Base-by-base conservation (phyloP, 257 asterid species). In the Penstemon newberryi region DNA sequence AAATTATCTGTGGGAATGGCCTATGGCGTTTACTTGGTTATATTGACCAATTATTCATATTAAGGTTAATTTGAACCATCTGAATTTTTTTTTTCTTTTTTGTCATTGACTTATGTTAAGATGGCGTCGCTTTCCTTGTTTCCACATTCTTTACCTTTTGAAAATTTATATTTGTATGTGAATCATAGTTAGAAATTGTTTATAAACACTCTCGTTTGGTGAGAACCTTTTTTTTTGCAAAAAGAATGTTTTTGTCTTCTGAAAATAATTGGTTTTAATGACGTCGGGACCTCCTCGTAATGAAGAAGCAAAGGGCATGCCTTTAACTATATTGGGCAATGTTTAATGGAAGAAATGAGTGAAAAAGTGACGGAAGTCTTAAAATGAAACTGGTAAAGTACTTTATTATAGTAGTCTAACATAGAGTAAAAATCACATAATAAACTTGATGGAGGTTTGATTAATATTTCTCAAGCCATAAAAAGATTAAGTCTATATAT, bases 11-110 rank as follows among this genome's bases (percentile, higher is more conserved):
- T 19, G 13, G 45, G 65, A 55, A 43, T 46, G 52, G 8, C 6
- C 25, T 39, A 18, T 33, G 9, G 33, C 3, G 9, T 55, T 56
- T 68, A 18, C 37, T 40, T 61, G 53, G 5, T 68, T 68, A 38
- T 56, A 8, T 56, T 52, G 52, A 25, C 59, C 42, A 15, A 57
- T 38, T 5, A 41, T 55, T 55, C 41, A 13, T 25, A 54, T 18
- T 36, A 10, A 44, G 11, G 71, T 55, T n/a, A 19, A 67, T 18
- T 44, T 53, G 10, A 49, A 57, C 47, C 25, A 51, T 57, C 58
- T 63, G 56, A 50, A 41, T 46, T 65, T 42, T 43, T 59, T 18
- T 5, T 46, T 46, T 3, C 4, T 12, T 46, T 5, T 60, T 56
- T 33, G 68, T 4, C 13, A 53, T 45, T 73, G 0, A 11, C 40